phyloP scores from a whole-genome alignment of 2,329 filamentous ascomycete genomes.

The Colletotrichum gigasporum region DNA sequence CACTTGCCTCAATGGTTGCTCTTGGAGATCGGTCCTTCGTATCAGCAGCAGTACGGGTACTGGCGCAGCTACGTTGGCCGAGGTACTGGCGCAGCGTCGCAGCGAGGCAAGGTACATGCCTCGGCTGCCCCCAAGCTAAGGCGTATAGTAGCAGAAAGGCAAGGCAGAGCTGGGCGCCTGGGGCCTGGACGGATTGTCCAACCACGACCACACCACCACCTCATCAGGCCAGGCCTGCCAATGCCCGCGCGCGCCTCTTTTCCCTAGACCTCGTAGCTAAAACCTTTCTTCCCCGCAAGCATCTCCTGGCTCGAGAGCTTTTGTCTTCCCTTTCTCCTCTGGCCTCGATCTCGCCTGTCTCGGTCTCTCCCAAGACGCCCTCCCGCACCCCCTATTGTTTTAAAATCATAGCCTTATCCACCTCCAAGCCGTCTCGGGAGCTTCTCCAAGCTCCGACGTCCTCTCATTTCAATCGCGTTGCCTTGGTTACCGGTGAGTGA shows the following conservation, averaged over 20 bases:
- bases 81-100: conserved; percentile 2
- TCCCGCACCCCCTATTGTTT: conserved; percentile 24
- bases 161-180: conserved; percentile 15
- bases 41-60: neutral
- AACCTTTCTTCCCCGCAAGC: conserved; percentile 32
- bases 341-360: conserved; percentile 11
- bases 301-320: conserved; percentile 11
- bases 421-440: conserved; percentile 17
- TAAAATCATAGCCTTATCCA: conserved; percentile 27
- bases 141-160: no score
- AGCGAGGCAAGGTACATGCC: conserved; percentile 12
- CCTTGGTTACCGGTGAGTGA: conserved; percentile 30
- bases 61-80: neutral
- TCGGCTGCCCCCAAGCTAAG: no score
- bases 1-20: neutral
- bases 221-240: conserved; percentile 20
- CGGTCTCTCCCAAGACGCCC: conserved; percentile 7
- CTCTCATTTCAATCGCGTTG: conserved; percentile 14
- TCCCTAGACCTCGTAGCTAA: conserved; percentile 27
- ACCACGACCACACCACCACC: conserved; percentile 29
- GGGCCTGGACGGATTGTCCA: conserved; percentile 20
- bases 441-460: conserved; percentile 25
- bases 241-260: conserved; percentile 10
- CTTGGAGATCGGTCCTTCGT: neutral
- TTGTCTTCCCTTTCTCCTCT: conserved; percentile 3